Evolutionary conservation across 306 rosid genomes (phyloP).

Genomic region (Corylus heterophylla): DNA sequence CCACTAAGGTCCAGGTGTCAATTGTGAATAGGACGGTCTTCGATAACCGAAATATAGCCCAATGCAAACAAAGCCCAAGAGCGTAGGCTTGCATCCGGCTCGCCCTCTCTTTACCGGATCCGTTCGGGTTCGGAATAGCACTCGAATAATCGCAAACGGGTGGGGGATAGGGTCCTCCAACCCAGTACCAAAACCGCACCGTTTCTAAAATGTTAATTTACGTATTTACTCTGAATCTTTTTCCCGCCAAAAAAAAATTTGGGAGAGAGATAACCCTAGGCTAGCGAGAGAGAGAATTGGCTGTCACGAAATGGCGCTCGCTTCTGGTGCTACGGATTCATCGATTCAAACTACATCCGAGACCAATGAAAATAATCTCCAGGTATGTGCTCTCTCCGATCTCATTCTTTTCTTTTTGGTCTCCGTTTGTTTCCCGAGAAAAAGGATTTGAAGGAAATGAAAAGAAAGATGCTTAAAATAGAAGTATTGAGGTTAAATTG

Average conservation of each 20-base stretch:
- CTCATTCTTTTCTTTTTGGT: background rate
- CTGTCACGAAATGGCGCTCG: background rate
- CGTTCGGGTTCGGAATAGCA: background rate
- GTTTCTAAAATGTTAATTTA: background rate
- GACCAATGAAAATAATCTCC: slow-evolving; percentile 24
- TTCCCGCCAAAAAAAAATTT: slow-evolving; percentile 29
- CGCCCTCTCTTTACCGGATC: background rate
- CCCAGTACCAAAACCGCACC: background rate
- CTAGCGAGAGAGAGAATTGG: background rate
- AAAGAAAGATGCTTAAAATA: background rate
- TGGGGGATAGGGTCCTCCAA: background rate
- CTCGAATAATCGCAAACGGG: no score
- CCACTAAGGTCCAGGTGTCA: background rate
- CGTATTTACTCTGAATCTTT: background rate
- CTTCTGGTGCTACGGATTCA: slow-evolving; percentile 18
- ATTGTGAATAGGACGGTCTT: background rate
- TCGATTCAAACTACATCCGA: slow-evolving; percentile 14
- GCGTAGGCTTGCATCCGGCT: background rate
- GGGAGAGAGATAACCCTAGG: background rate
- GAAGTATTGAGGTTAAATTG: background rate
- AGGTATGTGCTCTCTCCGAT: slow-evolving; percentile 20
- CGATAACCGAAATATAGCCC: no score
- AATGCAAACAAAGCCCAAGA: no score
- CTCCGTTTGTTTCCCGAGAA: background rate
- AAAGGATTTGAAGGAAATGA: background rate